Evolutionary conservation across 768 basidiomycete species (phyloP).

Genomic region (Pleurotus tuoliensis): DNA sequence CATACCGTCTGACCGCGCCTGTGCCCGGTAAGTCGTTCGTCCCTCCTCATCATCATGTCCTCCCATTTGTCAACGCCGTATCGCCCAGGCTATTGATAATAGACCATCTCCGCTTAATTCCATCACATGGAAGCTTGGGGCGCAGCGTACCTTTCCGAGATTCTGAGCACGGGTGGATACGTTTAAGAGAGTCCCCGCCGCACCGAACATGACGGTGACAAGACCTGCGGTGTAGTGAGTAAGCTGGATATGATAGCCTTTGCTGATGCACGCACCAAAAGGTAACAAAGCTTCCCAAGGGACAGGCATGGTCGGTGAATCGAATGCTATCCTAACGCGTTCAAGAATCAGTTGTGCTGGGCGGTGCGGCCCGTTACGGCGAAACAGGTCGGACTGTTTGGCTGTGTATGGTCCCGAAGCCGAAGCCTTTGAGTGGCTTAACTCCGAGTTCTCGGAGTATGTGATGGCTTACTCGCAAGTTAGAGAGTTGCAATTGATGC

Average conservation of each 20-base stretch:
- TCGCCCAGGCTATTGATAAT: slow-evolving; percentile 59
- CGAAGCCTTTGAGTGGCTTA: slow-evolving; percentile 1
- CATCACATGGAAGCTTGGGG: background rate
- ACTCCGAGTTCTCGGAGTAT: background rate
- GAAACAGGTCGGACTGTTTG: slow-evolving; percentile 7
- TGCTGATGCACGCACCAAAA: slow-evolving; percentile 54
- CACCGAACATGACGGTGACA: slow-evolving; percentile 83
- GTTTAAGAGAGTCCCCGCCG: slow-evolving; percentile 84
- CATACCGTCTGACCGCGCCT: slow-evolving; percentile 81
- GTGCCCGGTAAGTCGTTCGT: slow-evolving; percentile 84
- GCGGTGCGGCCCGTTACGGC: background rate
- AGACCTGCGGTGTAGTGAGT: slow-evolving; percentile 47
- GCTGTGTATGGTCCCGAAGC: background rate
- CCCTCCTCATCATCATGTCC: slow-evolving; percentile 93
- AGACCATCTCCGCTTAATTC: background rate
- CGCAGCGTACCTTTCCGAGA: slow-evolving; percentile 72
- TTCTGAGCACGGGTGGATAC: slow-evolving; percentile 78
- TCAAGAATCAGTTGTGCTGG: slow-evolving; percentile 2
- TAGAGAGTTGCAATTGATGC: background rate
- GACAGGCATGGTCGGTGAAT: slow-evolving; percentile 69
- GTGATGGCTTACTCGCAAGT: background rate
- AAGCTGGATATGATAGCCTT: background rate
- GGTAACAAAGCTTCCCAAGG: slow-evolving; percentile 98
- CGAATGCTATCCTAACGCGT: slow-evolving; percentile 3
- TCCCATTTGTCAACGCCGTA: slow-evolving; percentile 91